These are phyloP conservation scores for Nyssa sinensis DNA, from an alignment of 148 eudicot species.

Conservation along the genomic window DNA sequence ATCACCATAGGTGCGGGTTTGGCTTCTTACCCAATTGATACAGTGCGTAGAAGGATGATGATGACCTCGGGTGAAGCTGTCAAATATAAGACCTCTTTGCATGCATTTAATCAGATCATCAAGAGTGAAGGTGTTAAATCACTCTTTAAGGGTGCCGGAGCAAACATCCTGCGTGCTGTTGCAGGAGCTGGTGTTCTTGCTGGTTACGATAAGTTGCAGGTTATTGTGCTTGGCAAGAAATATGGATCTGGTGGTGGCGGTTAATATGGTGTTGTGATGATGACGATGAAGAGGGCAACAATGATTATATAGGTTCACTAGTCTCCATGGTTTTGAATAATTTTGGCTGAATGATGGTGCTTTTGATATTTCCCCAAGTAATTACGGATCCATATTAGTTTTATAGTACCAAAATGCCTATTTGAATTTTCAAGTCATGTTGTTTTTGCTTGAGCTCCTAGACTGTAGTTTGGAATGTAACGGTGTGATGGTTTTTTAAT, in stretches of 20 bases:
- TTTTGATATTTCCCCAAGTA: conserved; percentile 1
- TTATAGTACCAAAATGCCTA: not conserved
- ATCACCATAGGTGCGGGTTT: conserved; percentile 66
- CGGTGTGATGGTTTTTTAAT: no score
- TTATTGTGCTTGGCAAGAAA: conserved; percentile 57
- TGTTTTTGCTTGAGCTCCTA: not conserved
- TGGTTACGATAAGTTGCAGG: conserved; percentile 70
- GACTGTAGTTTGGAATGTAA: no score
- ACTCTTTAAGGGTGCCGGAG: conserved; percentile 72
- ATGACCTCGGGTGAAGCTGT: conserved; percentile 76
- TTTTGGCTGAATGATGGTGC: not conserved
- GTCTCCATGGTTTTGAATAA: not conserved
- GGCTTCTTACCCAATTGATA: conserved; percentile 64
- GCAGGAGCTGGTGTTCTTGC: conserved; percentile 74
- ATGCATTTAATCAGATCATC: conserved; percentile 53
- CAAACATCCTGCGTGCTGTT: conserved; percentile 66
- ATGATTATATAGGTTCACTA: not conserved
- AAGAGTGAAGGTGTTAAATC: conserved; percentile 61
- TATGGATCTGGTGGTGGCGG: conserved; percentile 64
- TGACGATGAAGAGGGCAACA: conserved; percentile 16
- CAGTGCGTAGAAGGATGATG: conserved; percentile 74
- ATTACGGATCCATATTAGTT: not conserved
- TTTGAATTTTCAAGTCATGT: not conserved
- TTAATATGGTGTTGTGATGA: conserved; percentile 17
- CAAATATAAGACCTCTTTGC: conserved; percentile 63